A percentile compares a stretch with the other conserved stretches of the same genome.
Evolutionary conservation across 2,329 filamentous ascomycete genomes (phyloP).

Genomic region (Xylariales sp.): DNA sequence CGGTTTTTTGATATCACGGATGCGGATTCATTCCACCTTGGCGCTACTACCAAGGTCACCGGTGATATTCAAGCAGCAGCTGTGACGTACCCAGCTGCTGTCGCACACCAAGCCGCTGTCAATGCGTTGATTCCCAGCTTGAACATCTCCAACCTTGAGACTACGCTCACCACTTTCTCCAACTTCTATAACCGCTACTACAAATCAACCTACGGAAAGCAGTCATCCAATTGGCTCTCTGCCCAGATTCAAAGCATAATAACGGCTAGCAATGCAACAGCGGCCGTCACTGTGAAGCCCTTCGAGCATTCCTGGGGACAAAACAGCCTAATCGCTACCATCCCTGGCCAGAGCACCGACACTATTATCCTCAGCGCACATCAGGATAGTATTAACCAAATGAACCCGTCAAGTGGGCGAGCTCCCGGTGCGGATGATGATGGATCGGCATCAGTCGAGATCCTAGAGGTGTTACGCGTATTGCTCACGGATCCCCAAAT

Average conservation of each 20-base stretch:
- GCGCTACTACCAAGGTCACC: constrained; percentile 17
- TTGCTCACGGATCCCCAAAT: constrained; percentile 62
- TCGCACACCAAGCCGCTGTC: constrained; percentile 53
- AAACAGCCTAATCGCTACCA: constrained; percentile 73
- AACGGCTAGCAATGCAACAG: constrained; percentile 51
- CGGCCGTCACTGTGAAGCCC: constrained; percentile 53
- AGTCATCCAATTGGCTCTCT: constrained; percentile 73
- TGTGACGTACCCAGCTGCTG: constrained; percentile 51
- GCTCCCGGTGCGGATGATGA: constrained; percentile 73
- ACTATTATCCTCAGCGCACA: constrained; percentile 77
- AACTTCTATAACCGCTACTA: constrained; percentile 66
- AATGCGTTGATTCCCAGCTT: constrained; percentile 54
- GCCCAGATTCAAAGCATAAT: constrained; percentile 61
- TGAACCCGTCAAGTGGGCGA: constrained; percentile 63
- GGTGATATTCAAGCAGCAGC: constrained; percentile 34
- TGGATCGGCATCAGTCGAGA: constrained; percentile 73
- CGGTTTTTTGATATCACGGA: constrained; percentile 78
- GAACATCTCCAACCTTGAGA: constrained; percentile 59
- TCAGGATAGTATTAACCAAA: constrained; percentile 76
- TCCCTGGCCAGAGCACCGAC: constrained; percentile 67
- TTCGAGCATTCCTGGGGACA: constrained; percentile 73
- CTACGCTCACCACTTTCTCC: constrained; percentile 62
- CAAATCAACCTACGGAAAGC: constrained; percentile 57
- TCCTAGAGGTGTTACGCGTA: constrained; percentile 71
- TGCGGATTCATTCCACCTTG: too few species aligned